Conservation (phyloP, 208 protist genomes). For the Leishmania tropica region DNA sequence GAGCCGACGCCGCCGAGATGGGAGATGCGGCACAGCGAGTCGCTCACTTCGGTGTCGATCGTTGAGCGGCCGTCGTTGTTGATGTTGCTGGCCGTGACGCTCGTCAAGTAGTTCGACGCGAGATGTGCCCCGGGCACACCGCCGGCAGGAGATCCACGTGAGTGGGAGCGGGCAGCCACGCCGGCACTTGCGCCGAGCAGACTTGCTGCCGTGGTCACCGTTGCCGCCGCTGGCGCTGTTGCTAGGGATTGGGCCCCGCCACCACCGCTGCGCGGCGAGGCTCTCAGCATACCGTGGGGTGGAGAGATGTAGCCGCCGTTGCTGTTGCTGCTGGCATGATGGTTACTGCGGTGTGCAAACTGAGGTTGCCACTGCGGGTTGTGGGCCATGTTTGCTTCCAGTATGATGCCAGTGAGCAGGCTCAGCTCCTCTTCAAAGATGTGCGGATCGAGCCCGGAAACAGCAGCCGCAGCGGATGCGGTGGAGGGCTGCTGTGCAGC, state of each 20-base stretch:
- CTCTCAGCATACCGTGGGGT: constrained; percentile 15
- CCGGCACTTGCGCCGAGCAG: background rate
- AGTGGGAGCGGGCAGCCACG: constrained; percentile 18
- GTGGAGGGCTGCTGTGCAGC: constrained; percentile 13
- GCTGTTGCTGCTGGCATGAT: constrained; percentile 16
- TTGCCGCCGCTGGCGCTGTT: constrained; percentile 11
- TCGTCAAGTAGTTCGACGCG: constrained; percentile 14
- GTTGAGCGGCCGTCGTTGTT: constrained; percentile 63
- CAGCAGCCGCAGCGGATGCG: constrained; percentile 5
- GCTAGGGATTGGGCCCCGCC: background rate
- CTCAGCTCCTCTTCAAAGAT: constrained; percentile 51
- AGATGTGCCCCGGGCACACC: constrained; percentile 7
- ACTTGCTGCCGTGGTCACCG: background rate
- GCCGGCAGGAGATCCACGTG: constrained; percentile 22
- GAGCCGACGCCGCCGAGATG: constrained; percentile 27
- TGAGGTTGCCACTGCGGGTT: constrained; percentile 31
- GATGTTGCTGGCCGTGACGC: constrained; percentile 2
- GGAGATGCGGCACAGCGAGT: constrained; percentile 58
- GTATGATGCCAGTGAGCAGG: constrained; percentile 41
- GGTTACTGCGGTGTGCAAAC: constrained; percentile 19
- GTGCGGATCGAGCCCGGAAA: constrained; percentile 10
- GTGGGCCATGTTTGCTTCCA: constrained; percentile 40
- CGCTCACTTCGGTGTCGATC: constrained; percentile 83
- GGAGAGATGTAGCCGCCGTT: constrained; percentile 24
- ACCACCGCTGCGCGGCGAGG: constrained; percentile 25